Evolutionary conservation across 2,329 filamentous ascomycete genomes (phyloP).

Genomic region (Colletotrichum sp.): DNA sequence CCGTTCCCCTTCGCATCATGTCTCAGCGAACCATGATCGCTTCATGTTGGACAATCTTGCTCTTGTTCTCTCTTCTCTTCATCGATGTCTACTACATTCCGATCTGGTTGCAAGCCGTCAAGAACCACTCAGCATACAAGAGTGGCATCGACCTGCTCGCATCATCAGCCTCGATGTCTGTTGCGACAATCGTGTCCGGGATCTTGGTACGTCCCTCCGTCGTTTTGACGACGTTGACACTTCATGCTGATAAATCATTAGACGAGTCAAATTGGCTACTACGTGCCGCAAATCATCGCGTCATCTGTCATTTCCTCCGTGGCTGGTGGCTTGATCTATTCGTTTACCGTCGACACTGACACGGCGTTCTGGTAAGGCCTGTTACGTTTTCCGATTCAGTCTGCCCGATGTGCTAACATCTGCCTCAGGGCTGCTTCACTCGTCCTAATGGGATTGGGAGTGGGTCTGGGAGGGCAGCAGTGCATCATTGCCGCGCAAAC

Average conservation of each 20-base stretch:
- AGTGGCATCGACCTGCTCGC: slow-evolving; percentile 42
- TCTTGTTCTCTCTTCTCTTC: background rate
- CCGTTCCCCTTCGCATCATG: slow-evolving; percentile 53
- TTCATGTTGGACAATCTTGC: background rate
- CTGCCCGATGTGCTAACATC: background rate
- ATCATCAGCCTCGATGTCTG: slow-evolving; percentile 50
- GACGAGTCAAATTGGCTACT: slow-evolving; percentile 19
- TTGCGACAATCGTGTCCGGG: background rate
- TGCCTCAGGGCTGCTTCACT: background rate
- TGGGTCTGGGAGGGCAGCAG: background rate
- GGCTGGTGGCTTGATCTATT: slow-evolving; percentile 8
- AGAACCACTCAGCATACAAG: background rate
- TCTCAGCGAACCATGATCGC: slow-evolving; percentile 22
- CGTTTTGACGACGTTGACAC: too few species aligned
- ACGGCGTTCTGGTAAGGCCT: background rate
- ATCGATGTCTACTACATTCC: background rate
- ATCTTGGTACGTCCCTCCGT: background rate
- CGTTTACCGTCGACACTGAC: background rate
- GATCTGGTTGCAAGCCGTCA: background rate
- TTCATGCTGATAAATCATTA: background rate
- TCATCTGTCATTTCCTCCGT: slow-evolving; percentile 2
- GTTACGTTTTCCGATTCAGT: background rate
- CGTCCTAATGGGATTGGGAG: background rate
- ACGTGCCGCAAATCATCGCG: slow-evolving; percentile 19
- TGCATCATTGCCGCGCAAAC: slow-evolving; percentile 14